Conservation (phyloP, 352 stramenopile genomes). For the Phytophthora citricola region DNA sequence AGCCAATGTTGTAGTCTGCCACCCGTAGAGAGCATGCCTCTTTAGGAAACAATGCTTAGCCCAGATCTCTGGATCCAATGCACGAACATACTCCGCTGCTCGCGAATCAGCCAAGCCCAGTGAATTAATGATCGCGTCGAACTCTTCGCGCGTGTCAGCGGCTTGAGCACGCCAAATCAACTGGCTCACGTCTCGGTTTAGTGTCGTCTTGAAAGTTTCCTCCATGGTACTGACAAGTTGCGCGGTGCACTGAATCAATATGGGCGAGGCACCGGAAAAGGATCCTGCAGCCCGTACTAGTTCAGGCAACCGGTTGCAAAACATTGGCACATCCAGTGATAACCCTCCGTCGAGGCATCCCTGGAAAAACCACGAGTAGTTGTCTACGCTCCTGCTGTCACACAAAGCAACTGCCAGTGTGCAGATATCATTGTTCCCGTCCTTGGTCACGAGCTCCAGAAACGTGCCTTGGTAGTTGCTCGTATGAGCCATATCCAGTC, state of each 20-base stretch:
- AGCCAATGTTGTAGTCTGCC: constrained; percentile 41
- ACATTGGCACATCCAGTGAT: constrained; percentile 42
- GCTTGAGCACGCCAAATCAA: constrained; percentile 40
- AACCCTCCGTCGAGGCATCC: constrained; percentile 36
- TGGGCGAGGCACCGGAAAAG: constrained; percentile 36
- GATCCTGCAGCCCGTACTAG: constrained; percentile 36
- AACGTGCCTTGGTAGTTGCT: constrained; percentile 49
- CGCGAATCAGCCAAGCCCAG: constrained; percentile 27
- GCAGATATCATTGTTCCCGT: constrained; percentile 51
- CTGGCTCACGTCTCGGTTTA: constrained; percentile 25
- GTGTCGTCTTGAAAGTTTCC: constrained; percentile 34
- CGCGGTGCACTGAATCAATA: constrained; percentile 50
- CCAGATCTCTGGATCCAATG: constrained; percentile 40
- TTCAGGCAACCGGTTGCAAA: constrained; percentile 42
- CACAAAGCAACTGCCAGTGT: constrained; percentile 48
- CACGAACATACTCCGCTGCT: constrained; percentile 29
- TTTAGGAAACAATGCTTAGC: constrained; percentile 49
- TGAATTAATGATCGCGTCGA: constrained; percentile 29
- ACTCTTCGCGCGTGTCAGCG: constrained; percentile 42
- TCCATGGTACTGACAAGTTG: constrained; percentile 42
- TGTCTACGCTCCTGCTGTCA: constrained; percentile 37
- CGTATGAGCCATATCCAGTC: constrained; percentile 37
- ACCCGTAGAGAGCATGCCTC: constrained; percentile 45
- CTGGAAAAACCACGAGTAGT: constrained; percentile 55
- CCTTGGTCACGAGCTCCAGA: constrained; percentile 44